Base-by-base conservation (phyloP, 331 rosid genomes). In the Dryas integrifolia region DNA sequence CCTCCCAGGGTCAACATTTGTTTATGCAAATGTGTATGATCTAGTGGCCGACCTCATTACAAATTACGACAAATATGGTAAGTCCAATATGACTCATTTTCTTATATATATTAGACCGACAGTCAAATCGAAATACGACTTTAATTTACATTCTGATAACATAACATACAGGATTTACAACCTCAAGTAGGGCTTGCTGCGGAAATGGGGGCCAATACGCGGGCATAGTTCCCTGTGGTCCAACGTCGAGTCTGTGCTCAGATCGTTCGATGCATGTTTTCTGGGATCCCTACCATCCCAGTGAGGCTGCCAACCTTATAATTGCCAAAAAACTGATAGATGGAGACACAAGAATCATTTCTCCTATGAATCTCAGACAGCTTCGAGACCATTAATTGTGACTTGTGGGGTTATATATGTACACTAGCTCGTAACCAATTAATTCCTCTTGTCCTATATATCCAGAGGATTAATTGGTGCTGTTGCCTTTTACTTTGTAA, bases 231-330 rank as follows among this genome's bases (percentile, higher is more conserved):
- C 99, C 99, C 47, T 95, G 98, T 69, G 97, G 98, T 2, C 96
- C 96, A 5, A 84, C 88, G 0, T 95, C 98, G 0, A 91, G 89
- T 11, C 51, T 94, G 78, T 95, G 98, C 46, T 24, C 80, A 0
- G 97, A 95, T 49, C 77, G 97, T 61, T 40, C 80, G 26, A 80
- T 69, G 79, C 96, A 95, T 72, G 96, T 95, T 5, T 95, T 95
- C 77, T 95, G 97, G 97, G 97, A 95, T 84, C 99, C 97, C 40
- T 91, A 89, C 70, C 98, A 95, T 50, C 97, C 98, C 9, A 95
- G 97, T 30, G 97, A 95, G 41, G 93, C 98, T 51, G 89, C 98
- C 43, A 91, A 95, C 69, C 72, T 95, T 35, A 74, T 95, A 21
- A 67, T 95, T 0, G 90, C 96, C 76, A 91, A 91, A 52, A 84